Conservation (phyloP, 768 basidiomycete species). For the Tylopilus sp. region DNA sequence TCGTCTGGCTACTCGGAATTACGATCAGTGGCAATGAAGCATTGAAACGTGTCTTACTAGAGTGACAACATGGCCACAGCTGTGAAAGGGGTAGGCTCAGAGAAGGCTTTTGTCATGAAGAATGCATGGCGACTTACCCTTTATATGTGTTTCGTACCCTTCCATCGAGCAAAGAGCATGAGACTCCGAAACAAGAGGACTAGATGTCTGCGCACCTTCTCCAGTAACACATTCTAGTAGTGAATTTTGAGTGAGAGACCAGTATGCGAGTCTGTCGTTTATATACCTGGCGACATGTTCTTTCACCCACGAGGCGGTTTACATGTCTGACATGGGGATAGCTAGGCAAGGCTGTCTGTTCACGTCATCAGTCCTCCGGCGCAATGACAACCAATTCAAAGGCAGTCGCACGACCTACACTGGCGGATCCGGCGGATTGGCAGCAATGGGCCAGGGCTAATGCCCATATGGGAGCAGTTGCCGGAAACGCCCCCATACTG, state of each 20-base stretch:
- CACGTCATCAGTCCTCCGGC: conserved; percentile 27
- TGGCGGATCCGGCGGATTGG: conserved; percentile 19
- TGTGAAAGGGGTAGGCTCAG: conserved; percentile 21
- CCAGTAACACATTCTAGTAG: conserved; percentile 63
- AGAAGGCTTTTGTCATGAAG: neutral
- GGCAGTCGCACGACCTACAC: conserved; percentile 27
- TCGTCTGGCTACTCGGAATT: conserved; percentile 48
- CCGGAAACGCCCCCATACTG: conserved; percentile 24
- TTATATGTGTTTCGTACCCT: conserved; percentile 58
- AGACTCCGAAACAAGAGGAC: conserved; percentile 10
- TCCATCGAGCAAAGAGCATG: conserved; percentile 13
- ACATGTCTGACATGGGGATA: conserved; percentile 25
- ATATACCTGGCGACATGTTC: conserved; percentile 27
- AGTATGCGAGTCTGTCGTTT: conserved; percentile 14
- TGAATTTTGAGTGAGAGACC: conserved; percentile 7
- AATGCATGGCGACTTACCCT: conserved; percentile 34
- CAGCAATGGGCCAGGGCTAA: neutral
- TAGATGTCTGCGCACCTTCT: conserved; percentile 43
- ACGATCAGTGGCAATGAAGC: conserved; percentile 5
- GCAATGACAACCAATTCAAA: conserved; percentile 26
- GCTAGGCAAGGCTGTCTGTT: conserved; percentile 16
- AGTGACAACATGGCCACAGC: conserved; percentile 53
- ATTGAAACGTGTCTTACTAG: conserved; percentile 36
- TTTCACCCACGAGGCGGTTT: conserved; percentile 27
- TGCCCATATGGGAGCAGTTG: conserved; percentile 14